These are phyloP conservation scores for Ramaria sp. DNA, from an alignment of 768 basidiomycete species.

Conservation along the genomic window DNA sequence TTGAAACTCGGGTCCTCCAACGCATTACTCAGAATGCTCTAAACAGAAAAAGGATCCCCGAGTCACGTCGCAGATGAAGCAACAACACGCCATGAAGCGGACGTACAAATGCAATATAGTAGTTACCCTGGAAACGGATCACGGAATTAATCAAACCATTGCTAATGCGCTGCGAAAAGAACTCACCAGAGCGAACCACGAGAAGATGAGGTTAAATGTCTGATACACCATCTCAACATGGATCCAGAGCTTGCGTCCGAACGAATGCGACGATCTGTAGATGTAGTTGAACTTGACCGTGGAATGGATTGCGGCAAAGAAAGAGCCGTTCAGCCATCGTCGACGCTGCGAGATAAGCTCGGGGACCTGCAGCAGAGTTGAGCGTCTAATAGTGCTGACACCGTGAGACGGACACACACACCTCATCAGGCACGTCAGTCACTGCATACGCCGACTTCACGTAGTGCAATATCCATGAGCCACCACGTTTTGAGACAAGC, in stretches of 20 bases:
- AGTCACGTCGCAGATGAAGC: neutral
- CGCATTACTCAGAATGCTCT: slow-evolving; percentile 54
- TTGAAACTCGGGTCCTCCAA: slow-evolving; percentile 56
- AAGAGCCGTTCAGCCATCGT: slow-evolving; percentile 95
- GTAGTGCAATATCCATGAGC: slow-evolving; percentile 89
- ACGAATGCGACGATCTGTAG: slow-evolving; percentile 78
- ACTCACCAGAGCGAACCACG: slow-evolving; percentile 77
- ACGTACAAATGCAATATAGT: slow-evolving; percentile 71
- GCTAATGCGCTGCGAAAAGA: neutral
- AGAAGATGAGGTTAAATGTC: slow-evolving; percentile 80
- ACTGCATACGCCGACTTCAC: slow-evolving; percentile 91
- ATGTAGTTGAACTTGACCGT: slow-evolving; percentile 91
- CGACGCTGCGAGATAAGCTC: slow-evolving; percentile 92
- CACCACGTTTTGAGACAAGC: slow-evolving; percentile 87
- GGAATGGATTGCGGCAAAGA: slow-evolving; percentile 93
- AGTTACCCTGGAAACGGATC: slow-evolving; percentile 53
- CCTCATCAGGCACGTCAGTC: slow-evolving; percentile 90
- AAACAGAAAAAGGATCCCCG: neutral
- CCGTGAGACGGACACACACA: slow-evolving; percentile 19
- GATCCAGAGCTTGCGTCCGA: slow-evolving; percentile 85
- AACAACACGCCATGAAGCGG: neutral
- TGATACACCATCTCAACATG: slow-evolving; percentile 93
- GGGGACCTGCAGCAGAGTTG: slow-evolving; percentile 42
- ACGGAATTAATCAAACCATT: neutral
- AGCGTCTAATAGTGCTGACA: neutral